phyloP scores from a whole-genome alignment of 495 filamentous ascomycete genomes.

The Hapsidospora chrysogenum region DNA sequence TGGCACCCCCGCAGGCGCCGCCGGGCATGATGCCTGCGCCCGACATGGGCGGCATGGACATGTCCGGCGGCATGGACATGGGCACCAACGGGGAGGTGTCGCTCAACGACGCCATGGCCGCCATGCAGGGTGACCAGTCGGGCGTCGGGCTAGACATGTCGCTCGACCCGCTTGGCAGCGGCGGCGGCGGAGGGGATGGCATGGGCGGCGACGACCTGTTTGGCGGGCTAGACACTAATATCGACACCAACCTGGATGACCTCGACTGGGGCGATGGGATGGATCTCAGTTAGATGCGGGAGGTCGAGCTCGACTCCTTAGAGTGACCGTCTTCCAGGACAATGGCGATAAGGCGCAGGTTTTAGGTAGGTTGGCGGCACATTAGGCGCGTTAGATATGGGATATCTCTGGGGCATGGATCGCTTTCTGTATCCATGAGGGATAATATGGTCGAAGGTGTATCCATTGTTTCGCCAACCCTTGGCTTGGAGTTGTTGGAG shows the following conservation, averaged over 20 bases:
- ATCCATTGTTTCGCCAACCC: too few species aligned
- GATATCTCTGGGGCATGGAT: too few species aligned
- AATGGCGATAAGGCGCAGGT: too few species aligned
- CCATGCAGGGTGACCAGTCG: neutral
- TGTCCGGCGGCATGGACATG: slow-evolving; percentile 10
- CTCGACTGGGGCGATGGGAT: neutral
- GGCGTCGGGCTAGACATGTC: neutral
- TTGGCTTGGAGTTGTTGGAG: too few species aligned
- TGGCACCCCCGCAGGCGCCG: slow-evolving; percentile 16
- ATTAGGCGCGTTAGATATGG: too few species aligned
- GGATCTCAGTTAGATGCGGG: too few species aligned
- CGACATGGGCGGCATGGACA: slow-evolving; percentile 9
- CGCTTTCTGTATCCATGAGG: too few species aligned
- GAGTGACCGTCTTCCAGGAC: too few species aligned
- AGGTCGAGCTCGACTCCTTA: too few species aligned
- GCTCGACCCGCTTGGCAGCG: neutral
- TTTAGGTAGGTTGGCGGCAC: too few species aligned
- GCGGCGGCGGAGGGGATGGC: slow-evolving; percentile 14
- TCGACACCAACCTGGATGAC: neutral
- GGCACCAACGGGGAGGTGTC: too few species aligned
- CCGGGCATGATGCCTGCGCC: slow-evolving; percentile 12
- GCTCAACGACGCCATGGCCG: slow-evolving; percentile 5
- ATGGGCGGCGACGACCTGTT: slow-evolving; percentile 20
- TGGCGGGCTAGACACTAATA: slow-evolving; percentile 8
- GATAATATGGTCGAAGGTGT: too few species aligned